Conservation (phyloP, 225 moss, liverwort and hornwort species). For the Polytrichum commune region DNA sequence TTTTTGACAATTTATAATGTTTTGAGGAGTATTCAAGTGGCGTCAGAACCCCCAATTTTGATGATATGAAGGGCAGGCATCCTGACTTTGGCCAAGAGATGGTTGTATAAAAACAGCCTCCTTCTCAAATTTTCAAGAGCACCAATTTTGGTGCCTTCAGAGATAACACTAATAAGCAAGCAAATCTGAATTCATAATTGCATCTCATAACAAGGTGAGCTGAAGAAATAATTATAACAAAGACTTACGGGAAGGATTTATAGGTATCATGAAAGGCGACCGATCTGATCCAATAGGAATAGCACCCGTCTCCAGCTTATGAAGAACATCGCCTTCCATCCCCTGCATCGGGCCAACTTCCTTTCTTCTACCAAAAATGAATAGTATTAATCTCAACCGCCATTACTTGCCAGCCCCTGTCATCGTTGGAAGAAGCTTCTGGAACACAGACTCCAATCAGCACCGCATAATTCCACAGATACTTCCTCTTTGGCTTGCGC, state of each 20-base stretch:
- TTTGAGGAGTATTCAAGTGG: no score
- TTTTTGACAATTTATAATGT: no score
- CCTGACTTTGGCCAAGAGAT: no score
- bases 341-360: constrained; percentile 23
- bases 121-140: no score
- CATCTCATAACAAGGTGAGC: no score
- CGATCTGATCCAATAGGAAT: constrained; percentile 58
- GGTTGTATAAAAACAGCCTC: no score
- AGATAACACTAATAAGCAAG: no score
- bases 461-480: not conserved
- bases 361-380: not conserved
- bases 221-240: not conserved
- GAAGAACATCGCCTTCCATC: constrained; percentile 48
- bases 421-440: not conserved
- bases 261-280: constrained; percentile 54
- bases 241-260: constrained; percentile 56
- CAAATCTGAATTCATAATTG: no score
- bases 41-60: no score
- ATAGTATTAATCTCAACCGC: not conserved
- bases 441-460: not conserved
- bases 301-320: constrained; percentile 56
- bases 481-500: not conserved
- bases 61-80: no score
- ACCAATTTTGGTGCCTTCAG: no score
- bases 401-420: not conserved